Evolutionary conservation across 1,284 basidiomycete species (phyloP), one percentile per base, ranked within the genome.

Genomic region (Exobasidium cylindrosporum): DNA sequence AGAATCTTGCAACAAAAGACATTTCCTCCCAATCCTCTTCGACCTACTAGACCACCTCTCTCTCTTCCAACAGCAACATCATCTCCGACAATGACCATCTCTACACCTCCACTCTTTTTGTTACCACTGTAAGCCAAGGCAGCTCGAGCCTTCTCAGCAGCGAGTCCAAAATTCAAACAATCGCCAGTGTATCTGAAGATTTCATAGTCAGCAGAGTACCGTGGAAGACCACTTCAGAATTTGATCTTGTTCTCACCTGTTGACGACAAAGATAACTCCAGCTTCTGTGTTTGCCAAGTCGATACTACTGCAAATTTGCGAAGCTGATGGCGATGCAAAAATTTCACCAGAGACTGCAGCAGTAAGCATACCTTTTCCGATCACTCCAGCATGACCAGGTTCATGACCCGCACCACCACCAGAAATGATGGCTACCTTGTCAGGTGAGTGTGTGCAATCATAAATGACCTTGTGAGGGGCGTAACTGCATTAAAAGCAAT

Each of bases 301-400:
- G 21, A 80, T 78, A 29, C 81, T 82, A 2, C 73, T 71, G 54
- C 77, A 77, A 35, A 84, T 83, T 70, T 84, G 83, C 52, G 74
- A 77, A 1, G 83, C 82, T 30, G 80, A 82, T 0, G 84, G 84
- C 57, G 81, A 82, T 4, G 84, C 84, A 69, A 85, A 85, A 28
- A 84, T 80, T 66, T 83, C 83, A n/a, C 83, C 83, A 0, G 80
- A 80, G 10, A 83, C 81, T 65, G 79, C 77, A 3, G 82, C 83
- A 13, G 78, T 76, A 40, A 83, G 72, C 66, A 83, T 71, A 1
- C 83, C 83, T 35, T 68, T 64, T 21, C 83, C 83, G 5, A 82
- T 81, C 53, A 81, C 77, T 28, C 82, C 74, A 26, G 70, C 73
- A 60, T 78, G 77, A 29, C 68, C 72, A 31, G 82, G 82, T 73